Evolutionary conservation across 2,329 filamentous ascomycete genomes (phyloP), one percentile per base, ranked within the genome.

Genomic region (Ceratocystis huliohia): DNA sequence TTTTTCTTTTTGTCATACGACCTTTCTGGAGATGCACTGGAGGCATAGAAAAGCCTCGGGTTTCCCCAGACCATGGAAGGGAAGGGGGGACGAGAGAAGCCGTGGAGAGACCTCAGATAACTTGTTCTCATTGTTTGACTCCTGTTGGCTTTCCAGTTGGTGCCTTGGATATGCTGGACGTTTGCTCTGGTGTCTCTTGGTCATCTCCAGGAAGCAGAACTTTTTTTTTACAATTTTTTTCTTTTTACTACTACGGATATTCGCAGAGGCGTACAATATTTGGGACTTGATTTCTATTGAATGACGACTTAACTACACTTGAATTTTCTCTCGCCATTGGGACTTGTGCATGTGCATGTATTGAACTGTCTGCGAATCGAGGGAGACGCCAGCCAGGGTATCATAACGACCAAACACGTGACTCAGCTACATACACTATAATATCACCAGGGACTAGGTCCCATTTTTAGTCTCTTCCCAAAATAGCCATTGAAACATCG

Each of bases 201-300:
- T 22, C 33, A 25, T 50, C 50, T 37, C 30, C 28, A 59, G 28
- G 56, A 37, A 59, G 28, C 56, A 59, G 56, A 59, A 59, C 22
- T 17, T 28, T 45, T 17, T 50, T 20, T 63, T 30, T 33, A 33
- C 50, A 15, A 15, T 20, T 33, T 53, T 7, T 53, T 37, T 13
- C 37, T 53, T 22, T 25, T 62, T 62, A 6, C 17, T 59, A 57
- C 56, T 61, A 65, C 25, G 64, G 64, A 50, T 65, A 65, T 44
- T 50, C 64, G 44, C 33, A 57, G 17, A 22, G 64, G 64, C 53
- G 64, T 65, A 65, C 64, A 65, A 65, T 61, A 20, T 46, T 37
- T 61, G 56, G 57, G 66, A 67, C 63, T 67, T 64, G 46, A 61
- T 63, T 65, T 63, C 66, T 63, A 67, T 63, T 67, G 63, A 67